Evolutionary conservation across 2,329 filamentous ascomycete genomes (phyloP), one percentile per base, ranked within the genome.

Genomic region (Botryosphaeria agaves): DNA sequence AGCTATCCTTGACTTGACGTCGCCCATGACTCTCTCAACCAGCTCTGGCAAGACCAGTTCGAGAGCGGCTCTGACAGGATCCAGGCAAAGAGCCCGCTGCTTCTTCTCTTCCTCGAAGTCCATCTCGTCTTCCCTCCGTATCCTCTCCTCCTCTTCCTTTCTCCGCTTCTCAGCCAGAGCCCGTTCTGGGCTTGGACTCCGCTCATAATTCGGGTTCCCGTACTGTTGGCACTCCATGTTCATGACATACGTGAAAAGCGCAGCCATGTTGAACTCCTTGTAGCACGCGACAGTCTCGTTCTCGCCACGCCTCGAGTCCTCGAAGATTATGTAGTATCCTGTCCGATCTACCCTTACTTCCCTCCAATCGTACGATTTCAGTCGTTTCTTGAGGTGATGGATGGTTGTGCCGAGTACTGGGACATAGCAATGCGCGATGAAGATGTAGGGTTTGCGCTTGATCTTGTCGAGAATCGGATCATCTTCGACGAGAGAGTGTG

Each of bases 171-270:
- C 49, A 9, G 53, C 57, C 29, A 56, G 47, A 7, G 57, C 55
- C n/a, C 58, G 56, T 38, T 64, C 60, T 7, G 62, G 62, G 38
- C 59, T 64, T 7, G 62, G 62, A 36, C 60, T 64, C 32, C 62
- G 54, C 39, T 70, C 63, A 42, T 75, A 73, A 39, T 70, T 62
- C 8, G 71, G 69, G 43, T 75, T 73, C 24, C 73, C 72, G 43
- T 73, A 72, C 37, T 68, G 64, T 39, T 78, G 77, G 33, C 83
- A 74, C 47, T 87, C 78, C 83, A 98, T 92, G 26, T 73, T 70
- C 79, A 98, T 87, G 36, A 69, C 66, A 42, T 95, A 95, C 2
- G 79, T 94, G 58, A 98, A 98, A 38, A 98, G 71, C 5, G 79
- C 69, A 26, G 77, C 76, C 49, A 79, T 76, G 48, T 94, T 76